phyloP scores from a whole-genome alignment of 108 stramenopile genomes.

The Skeletonema potamos region DNA sequence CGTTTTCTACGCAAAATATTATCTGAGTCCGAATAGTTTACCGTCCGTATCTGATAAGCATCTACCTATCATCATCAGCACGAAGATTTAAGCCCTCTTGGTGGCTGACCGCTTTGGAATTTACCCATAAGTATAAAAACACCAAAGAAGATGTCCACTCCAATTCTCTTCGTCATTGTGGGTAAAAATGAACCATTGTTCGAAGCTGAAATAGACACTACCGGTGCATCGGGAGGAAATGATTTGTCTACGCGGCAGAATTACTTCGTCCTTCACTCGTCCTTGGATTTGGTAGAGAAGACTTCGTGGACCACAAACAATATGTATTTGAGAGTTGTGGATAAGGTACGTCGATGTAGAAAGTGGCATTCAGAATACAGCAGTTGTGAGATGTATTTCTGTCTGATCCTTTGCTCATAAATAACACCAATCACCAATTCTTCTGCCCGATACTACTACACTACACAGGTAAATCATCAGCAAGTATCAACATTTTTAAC shows the following conservation, averaged over 20 bases:
- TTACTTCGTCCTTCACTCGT: conserved; percentile 93
- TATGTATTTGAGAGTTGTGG: conserved; percentile 91
- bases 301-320: conserved; percentile 80
- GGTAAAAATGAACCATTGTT: conserved; percentile 87
- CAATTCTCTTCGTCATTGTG: conserved; percentile 80
- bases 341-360: conserved; percentile 72
- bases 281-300: conserved; percentile 92
- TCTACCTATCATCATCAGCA: no score
- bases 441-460: neutral
- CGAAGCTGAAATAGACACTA: conserved; percentile 81
- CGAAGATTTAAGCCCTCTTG: no score
- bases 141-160: conserved; percentile 27
- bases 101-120: no score
- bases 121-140: no score
- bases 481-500: conserved; percentile 91
- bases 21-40: no score
- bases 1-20: no score
- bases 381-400: neutral
- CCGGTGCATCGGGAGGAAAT: conserved; percentile 22
- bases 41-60: no score
- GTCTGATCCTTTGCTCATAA: neutral
- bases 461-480: conserved; percentile 88
- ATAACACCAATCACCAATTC: neutral
- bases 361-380: no score
- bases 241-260: conserved; percentile 87